These are phyloP conservation scores for Cytidiella melzeri DNA, from an alignment of 768 basidiomycete species.

Conservation along the genomic window DNA sequence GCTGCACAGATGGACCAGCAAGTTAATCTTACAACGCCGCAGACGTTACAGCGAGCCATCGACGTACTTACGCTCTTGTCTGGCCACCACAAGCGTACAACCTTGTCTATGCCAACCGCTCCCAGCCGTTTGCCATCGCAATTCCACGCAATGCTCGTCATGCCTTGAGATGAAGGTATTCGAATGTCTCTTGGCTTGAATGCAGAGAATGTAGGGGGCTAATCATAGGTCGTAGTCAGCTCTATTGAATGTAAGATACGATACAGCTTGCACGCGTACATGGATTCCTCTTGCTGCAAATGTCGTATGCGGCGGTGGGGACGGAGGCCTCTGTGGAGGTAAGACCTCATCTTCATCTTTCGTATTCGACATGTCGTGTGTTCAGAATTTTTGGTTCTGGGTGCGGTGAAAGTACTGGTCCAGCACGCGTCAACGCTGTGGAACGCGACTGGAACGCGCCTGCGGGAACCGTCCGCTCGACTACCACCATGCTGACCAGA, in stretches of 20 bases:
- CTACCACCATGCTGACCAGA: slow-evolving; percentile 8
- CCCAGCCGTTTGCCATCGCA: slow-evolving; percentile 79
- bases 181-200: slow-evolving; percentile 74
- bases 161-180: slow-evolving; percentile 53
- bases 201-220: slow-evolving; percentile 76
- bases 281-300: slow-evolving; percentile 67
- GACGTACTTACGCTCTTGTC: slow-evolving; percentile 63
- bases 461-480: no score
- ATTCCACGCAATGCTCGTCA: slow-evolving; percentile 79
- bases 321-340: slow-evolving; percentile 44
- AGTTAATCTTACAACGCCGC: neutral
- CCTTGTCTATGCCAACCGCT: slow-evolving; percentile 77
- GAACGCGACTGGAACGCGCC: no score
- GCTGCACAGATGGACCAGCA: slow-evolving; percentile 31
- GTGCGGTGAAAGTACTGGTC: no score
- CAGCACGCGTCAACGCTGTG: no score
- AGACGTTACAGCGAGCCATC: neutral
- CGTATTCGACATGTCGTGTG: slow-evolving; percentile 6
- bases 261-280: slow-evolving; percentile 40
- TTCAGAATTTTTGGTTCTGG: no score
- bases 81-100: slow-evolving; percentile 70
- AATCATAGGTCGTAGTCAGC: slow-evolving; percentile 7
- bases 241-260: neutral
- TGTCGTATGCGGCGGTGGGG: slow-evolving; percentile 67
- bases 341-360: slow-evolving; percentile 39